Base-by-base conservation (phyloP, 257 asterid genomes). In the Misopates orontium region DNA sequence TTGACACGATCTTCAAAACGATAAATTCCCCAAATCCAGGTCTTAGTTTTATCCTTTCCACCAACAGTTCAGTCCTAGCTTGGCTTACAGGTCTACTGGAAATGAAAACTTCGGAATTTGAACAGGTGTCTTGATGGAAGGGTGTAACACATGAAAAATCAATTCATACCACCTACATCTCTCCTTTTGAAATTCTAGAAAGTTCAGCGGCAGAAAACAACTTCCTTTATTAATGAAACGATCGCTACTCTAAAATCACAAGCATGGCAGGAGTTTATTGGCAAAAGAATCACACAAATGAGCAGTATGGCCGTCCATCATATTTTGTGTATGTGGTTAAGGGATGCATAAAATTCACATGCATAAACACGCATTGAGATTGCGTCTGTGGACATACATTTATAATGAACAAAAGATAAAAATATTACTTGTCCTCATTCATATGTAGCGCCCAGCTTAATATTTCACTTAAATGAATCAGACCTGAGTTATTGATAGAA, bases 371-470 rank as follows among this genome's bases (percentile, higher is more conserved):
- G 6, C 6, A 25, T 23, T 5, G 16, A 31, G 24, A 22, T 54
- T 10, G 5, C 16, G 59, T 4, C 6, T 24, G 10, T 56, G 28
- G 13, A 19, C 28, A 9, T n/a, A 25, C 4, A 8, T 40, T 40
- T 31, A 56, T 56, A 28, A 1, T 0, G 1, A 24, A 15, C 3
- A 57, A 32, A 32, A 57, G 14, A 11, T 19, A n/a, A 25, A 25
- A 56, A 25, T 9, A 56, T n/a, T 57, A 25, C 16, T n/a, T 16
- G n/a, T 28, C 18, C n/a, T 57, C 32, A 56, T 40, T 57, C 62
- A 57, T 57, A 23, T 57, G 7, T 12, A 14, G 47, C 19, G 28
- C 31, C 32, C 47, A 56, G 45, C 41, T 56, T 56, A 28, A 11
- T 28, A 28, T 2, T 28, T 28, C 6, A 56, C 6, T 31, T 45